These are phyloP conservation scores for Neonectria coccinea DNA, from an alignment of 2,329 filamentous ascomycete species.

Conservation along the genomic window DNA sequence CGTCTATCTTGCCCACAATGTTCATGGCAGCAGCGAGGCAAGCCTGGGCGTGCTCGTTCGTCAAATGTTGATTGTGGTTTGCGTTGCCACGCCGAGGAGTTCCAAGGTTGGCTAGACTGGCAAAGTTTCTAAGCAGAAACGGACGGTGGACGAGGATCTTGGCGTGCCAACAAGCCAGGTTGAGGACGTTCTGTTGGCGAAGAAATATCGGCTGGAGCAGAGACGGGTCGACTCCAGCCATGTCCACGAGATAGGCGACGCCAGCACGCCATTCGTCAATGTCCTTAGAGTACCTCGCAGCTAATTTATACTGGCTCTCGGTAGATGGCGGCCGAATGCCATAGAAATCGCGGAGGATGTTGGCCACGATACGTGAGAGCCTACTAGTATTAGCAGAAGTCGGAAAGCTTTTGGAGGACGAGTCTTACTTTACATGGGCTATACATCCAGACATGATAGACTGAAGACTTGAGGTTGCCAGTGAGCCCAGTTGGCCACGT, in stretches of 20 bases:
- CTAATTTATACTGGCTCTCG: conserved; percentile 41
- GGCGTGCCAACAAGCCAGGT: conserved; percentile 57
- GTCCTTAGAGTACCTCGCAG: conserved; percentile 46
- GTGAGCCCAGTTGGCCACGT: conserved; percentile 4
- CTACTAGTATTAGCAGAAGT: conserved; percentile 23
- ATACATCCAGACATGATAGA: conserved; percentile 49
- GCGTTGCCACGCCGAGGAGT: conserved; percentile 30
- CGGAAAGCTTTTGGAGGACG: too few species aligned
- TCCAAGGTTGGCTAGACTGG: conserved; percentile 30
- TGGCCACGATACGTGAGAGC: conserved; percentile 49
- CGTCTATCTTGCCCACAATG: conserved; percentile 54
- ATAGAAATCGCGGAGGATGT: conserved; percentile 52
- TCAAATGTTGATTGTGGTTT: conserved; percentile 38
- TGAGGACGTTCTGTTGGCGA: conserved; percentile 55
- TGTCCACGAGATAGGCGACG: conserved; percentile 53
- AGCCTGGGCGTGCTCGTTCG: conserved; percentile 35
- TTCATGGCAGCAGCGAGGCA: conserved; percentile 56
- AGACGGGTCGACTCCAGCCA: conserved; percentile 50
- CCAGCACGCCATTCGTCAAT: conserved; percentile 51
- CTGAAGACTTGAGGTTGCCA: conserved; percentile 5
- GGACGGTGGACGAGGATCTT: conserved; percentile 55
- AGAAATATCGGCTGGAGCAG: conserved; percentile 54
- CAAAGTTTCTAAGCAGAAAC: conserved; percentile 52
- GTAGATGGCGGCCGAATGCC: conserved; percentile 49
- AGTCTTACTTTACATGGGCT: conserved; percentile 50